Percentiles rank a stretch among this genome's conserved stretches.
These are phyloP conservation scores for Fusarium piperis DNA, from an alignment of 2,329 filamentous ascomycete genomes.

Conservation along the genomic window DNA sequence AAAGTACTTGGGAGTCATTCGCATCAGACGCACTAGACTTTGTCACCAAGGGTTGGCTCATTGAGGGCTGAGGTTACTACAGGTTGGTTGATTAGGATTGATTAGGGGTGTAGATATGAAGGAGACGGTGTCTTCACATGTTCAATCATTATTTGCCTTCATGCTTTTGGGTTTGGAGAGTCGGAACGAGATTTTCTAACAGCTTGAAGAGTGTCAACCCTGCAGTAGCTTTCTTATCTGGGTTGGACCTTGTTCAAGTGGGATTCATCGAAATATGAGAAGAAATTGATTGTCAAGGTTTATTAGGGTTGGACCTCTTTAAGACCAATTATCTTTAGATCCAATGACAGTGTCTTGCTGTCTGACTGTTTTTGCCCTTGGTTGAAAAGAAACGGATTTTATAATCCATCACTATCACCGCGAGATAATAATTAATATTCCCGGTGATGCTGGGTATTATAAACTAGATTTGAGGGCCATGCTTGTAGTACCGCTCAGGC, in stretches of 20 bases:
- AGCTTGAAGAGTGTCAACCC: too few relatives aligned
- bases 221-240: too few relatives aligned
- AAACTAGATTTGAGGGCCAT: neutral
- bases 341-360: neutral
- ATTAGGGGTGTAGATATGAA: too few relatives aligned
- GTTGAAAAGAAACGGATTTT: neutral
- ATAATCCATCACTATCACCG: neutral
- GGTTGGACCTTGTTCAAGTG: too few relatives aligned
- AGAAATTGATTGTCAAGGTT: neutral
- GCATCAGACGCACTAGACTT: constrained; percentile 24
- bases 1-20: constrained; percentile 26
- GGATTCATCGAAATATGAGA: neutral
- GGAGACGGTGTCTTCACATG: too few relatives aligned
- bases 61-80: neutral
- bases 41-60: constrained; percentile 27
- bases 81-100: too few relatives aligned
- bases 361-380: neutral
- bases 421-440: neutral
- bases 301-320: neutral
- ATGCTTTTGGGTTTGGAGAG: too few relatives aligned
- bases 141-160: too few relatives aligned
- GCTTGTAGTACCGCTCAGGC: neutral
- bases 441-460: neutral
- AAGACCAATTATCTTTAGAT: neutral
- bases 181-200: too few relatives aligned